A percentile compares a stretch with the other conserved stretches of the same genome.
These are phyloP conservation scores for Linaria vulgaris DNA, from an alignment of 257 asterid genomes.

Conservation along the genomic window DNA sequence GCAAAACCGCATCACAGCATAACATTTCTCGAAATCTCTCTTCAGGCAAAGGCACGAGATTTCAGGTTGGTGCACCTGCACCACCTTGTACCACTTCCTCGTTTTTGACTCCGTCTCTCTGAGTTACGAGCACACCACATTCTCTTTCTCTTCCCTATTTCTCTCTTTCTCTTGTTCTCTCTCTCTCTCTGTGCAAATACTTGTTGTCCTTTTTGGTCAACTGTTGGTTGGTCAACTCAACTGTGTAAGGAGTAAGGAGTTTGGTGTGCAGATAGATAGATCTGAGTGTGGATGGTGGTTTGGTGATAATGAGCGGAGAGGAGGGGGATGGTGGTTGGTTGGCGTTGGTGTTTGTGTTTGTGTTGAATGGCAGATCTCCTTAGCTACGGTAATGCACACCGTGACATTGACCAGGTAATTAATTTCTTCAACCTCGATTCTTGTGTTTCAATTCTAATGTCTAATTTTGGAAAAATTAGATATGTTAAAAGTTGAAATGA, in stretches of 20 bases:
- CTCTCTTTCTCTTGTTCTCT: no score
- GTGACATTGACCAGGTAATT: constrained; percentile 94
- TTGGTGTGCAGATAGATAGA: constrained; percentile 30
- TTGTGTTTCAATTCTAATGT: no score
- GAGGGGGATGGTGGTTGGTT: constrained; percentile 75
- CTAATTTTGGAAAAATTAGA: no score
- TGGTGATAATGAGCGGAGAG: constrained; percentile 81
- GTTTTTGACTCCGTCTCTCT: constrained; percentile 8
- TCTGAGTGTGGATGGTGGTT: constrained; percentile 59
- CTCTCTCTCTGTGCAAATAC: not conserved
- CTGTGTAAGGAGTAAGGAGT: no score
- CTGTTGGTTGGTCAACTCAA: no score
- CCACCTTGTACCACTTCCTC: not conserved
- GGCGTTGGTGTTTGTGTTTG: constrained; percentile 63
- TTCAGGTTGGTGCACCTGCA: not conserved
- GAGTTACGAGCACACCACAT: not conserved
- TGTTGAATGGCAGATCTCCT: constrained; percentile 99
- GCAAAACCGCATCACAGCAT: no score
- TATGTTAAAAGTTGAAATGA: not conserved
- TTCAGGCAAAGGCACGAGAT: not conserved
- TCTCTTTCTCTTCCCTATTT: not conserved
- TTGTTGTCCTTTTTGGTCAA: not conserved
- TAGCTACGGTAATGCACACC: constrained; percentile 78
- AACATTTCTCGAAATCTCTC: no score
- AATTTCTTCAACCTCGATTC: no score